These are phyloP conservation scores for Fistulinella prunicolor DNA, from an alignment of 768 basidiomycete species.

Conservation along the genomic window DNA sequence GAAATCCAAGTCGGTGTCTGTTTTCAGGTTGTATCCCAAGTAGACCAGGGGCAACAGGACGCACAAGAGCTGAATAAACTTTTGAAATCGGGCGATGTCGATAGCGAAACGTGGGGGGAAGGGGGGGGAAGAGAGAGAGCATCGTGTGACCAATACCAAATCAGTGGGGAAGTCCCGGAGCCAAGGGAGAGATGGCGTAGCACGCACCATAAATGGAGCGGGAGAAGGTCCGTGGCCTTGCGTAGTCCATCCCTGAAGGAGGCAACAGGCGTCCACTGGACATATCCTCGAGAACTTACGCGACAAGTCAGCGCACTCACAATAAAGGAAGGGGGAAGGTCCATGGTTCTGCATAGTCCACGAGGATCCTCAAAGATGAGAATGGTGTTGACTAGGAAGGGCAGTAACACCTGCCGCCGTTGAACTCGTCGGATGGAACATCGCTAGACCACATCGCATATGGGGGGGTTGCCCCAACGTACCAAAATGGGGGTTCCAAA, in stretches of 20 bases:
- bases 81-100: not conserved
- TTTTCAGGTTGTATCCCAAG: not conserved
- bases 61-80: not conserved
- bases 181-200: not conserved
- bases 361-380: not conserved
- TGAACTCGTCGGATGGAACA: not conserved
- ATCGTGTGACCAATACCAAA: not conserved
- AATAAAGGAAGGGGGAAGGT: too few species aligned
- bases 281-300: too few species aligned
- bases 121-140: too few species aligned
- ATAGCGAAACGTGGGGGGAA: too few species aligned
- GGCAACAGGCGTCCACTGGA: too few species aligned
- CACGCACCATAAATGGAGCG: not conserved
- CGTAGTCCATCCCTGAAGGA: not conserved
- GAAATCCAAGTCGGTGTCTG: slow-evolving; percentile 11
- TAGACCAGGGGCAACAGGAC: not conserved
- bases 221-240: not conserved
- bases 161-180: not conserved
- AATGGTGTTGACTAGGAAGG: too few species aligned
- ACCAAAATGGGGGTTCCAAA: not conserved
- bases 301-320: too few species aligned
- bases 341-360: not conserved
- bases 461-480: not conserved
- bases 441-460: not conserved
- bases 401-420: too few species aligned